Conservation (phyloP, 305 asterid species). For the Fraxinus angustifolia region DNA sequence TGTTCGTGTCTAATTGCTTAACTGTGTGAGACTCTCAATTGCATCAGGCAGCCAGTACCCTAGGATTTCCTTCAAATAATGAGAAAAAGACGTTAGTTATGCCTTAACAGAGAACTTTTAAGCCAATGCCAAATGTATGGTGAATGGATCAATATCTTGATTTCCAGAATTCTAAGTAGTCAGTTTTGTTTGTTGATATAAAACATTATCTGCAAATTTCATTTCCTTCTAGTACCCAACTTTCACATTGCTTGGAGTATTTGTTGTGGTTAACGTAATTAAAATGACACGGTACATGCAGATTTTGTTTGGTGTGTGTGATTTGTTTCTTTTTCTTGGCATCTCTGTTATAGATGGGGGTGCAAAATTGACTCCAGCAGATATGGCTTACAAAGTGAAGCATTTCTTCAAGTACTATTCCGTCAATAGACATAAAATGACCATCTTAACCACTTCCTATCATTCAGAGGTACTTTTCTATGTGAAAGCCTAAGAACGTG, state of each 20-base stretch:
- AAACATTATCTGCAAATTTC: neutral
- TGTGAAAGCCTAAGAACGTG: neutral
- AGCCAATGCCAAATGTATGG: neutral
- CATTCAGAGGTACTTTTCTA: conserved; percentile 69
- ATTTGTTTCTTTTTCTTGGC: conserved; percentile 17
- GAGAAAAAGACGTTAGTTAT: neutral
- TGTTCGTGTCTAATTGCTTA: conserved; percentile 34
- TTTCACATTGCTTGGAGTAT: neutral
- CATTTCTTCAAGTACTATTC: conserved; percentile 89
- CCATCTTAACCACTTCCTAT: conserved; percentile 86
- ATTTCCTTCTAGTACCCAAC: neutral
- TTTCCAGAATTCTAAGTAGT: neutral
- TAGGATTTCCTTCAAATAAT: neutral
- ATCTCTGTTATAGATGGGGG: conserved; percentile 88
- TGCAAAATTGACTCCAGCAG: conserved; percentile 61
- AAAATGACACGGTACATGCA: neutral
- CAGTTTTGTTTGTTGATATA: neutral
- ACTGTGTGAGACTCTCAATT: neutral
- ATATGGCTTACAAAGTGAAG: conserved; percentile 83
- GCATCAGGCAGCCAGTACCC: neutral
- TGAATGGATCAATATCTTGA: neutral
- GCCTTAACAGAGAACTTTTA: neutral
- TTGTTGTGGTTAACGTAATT: neutral
- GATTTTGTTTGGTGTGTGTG: neutral
- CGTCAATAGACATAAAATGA: conserved; percentile 94